Percentiles rank a stretch among this genome's conserved stretches.
Conservation (phyloP, 163 green algal genomes). For the Botryococcus braunii region DNA sequence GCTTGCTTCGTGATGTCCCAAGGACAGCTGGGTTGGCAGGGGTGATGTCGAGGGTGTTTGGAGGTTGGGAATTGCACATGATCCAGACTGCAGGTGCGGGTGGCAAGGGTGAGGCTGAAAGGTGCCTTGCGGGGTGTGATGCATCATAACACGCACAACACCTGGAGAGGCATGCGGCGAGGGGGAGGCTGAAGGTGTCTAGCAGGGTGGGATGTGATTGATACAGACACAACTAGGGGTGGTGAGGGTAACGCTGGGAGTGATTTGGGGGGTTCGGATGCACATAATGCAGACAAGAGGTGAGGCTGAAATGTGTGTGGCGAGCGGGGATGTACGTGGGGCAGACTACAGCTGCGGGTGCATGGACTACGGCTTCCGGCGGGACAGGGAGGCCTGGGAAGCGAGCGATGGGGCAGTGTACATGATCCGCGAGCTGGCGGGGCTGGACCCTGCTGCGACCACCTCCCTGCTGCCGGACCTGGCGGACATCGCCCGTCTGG, state of each 20-base stretch:
- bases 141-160: too few relatives aligned
- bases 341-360: conserved; percentile 58
- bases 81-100: too few relatives aligned
- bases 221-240: neutral
- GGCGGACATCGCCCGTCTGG: conserved; percentile 41
- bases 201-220: neutral
- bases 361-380: conserved; percentile 73
- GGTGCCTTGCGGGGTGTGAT: too few relatives aligned
- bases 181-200: too few relatives aligned
- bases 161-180: too few relatives aligned
- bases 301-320: conserved; percentile 19
- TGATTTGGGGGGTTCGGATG: too few relatives aligned
- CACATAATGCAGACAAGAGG: conserved; percentile 26
- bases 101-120: too few relatives aligned
- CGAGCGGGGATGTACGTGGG: neutral
- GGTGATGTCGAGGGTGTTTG: too few relatives aligned
- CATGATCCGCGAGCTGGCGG: conserved; percentile 8
- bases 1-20: too few relatives aligned
- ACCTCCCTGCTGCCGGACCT: conserved; percentile 27
- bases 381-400: conserved; percentile 67
- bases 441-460: conserved; percentile 17
- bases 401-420: conserved; percentile 67
- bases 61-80: too few relatives aligned
- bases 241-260: too few relatives aligned
- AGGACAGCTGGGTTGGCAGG: too few relatives aligned